phyloP scores from a whole-genome alignment of 352 stramenopile genomes.

The Pythium apleroticum region DNA sequence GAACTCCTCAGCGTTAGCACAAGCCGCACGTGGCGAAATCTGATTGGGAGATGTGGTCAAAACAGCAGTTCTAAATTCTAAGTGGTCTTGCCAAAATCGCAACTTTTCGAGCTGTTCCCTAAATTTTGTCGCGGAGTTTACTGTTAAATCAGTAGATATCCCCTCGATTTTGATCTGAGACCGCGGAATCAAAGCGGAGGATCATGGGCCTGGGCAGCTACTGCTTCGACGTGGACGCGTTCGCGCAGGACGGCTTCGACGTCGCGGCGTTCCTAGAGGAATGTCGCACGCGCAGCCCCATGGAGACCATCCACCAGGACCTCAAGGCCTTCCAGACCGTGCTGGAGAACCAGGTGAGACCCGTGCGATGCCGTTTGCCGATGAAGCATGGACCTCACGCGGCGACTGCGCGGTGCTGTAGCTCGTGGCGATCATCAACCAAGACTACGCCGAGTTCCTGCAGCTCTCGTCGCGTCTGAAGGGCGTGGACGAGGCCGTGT shows the following conservation, averaged over 20 bases:
- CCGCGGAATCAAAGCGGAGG: background rate
- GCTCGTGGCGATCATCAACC: conserved; percentile 88
- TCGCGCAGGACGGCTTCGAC: conserved; percentile 75
- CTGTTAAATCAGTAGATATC: conserved; percentile 1
- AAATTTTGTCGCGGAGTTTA: too few relatives aligned
- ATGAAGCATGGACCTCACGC: background rate
- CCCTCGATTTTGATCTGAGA: background rate
- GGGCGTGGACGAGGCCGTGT: conserved; percentile 83
- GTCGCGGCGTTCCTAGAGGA: conserved; percentile 72
- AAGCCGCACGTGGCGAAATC: too few relatives aligned
- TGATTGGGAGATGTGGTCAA: too few relatives aligned
- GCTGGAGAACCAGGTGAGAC: conserved; percentile 82
- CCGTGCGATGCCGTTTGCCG: too few relatives aligned
- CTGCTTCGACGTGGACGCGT: conserved; percentile 84
- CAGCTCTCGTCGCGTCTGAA: conserved; percentile 88
- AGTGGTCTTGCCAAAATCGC: too few relatives aligned
- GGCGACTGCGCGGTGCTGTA: conserved; percentile 12
- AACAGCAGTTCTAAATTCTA: too few relatives aligned
- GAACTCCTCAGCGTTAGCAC: conserved; percentile 37
- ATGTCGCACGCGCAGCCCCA: conserved; percentile 66
- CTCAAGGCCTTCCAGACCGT: conserved; percentile 82
- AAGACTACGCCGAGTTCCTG: conserved; percentile 89
- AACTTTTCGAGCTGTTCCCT: too few relatives aligned
- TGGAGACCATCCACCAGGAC: conserved; percentile 86
- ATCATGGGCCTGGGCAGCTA: conserved; percentile 40